Evolutionary conservation across 768 basidiomycete genomes (phyloP).

Genomic region (Erythrobasidium yunnanense): DNA sequence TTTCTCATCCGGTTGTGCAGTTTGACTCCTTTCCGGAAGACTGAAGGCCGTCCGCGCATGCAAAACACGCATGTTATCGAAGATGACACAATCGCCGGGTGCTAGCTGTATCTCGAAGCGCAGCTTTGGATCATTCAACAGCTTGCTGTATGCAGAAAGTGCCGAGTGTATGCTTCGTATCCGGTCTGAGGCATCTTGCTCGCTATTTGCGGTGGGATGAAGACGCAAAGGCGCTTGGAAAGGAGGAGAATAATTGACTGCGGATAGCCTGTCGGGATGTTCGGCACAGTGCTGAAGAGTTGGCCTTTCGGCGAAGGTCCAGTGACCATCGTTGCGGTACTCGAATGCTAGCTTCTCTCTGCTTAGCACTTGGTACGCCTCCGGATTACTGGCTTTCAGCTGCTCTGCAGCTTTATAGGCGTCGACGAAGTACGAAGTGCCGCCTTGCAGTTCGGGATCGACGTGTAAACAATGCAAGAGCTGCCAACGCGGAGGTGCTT

Average conservation of each 20-base stretch:
- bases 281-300: slow-evolving; percentile 54
- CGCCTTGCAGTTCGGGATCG: slow-evolving; percentile 56
- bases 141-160: slow-evolving; percentile 51
- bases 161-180: slow-evolving; percentile 42
- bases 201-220: slow-evolving; percentile 44
- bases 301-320: slow-evolving; percentile 60
- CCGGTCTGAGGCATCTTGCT: slow-evolving; percentile 10
- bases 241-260: slow-evolving; percentile 86
- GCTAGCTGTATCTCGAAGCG: slow-evolving; percentile 56
- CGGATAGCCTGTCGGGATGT: slow-evolving; percentile 44
- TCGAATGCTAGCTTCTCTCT: slow-evolving; percentile 67
- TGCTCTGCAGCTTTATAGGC: slow-evolving; percentile 54
- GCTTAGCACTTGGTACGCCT: slow-evolving; percentile 54
- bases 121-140: slow-evolving; percentile 50
- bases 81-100: slow-evolving; percentile 77
- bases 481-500: slow-evolving; percentile 82
- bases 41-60: slow-evolving; percentile 73
- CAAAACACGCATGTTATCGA: slow-evolving; percentile 81
- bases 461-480: slow-evolving; percentile 82
- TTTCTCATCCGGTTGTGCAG: not conserved
- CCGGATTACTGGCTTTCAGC: slow-evolving; percentile 49
- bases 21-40: not conserved
- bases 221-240: slow-evolving; percentile 73
- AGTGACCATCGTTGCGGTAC: slow-evolving; percentile 82
- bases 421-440: slow-evolving; percentile 77